Conservation (phyloP, 805 yeast genomes). For the Kodamaea hsintzibuensis region DNA sequence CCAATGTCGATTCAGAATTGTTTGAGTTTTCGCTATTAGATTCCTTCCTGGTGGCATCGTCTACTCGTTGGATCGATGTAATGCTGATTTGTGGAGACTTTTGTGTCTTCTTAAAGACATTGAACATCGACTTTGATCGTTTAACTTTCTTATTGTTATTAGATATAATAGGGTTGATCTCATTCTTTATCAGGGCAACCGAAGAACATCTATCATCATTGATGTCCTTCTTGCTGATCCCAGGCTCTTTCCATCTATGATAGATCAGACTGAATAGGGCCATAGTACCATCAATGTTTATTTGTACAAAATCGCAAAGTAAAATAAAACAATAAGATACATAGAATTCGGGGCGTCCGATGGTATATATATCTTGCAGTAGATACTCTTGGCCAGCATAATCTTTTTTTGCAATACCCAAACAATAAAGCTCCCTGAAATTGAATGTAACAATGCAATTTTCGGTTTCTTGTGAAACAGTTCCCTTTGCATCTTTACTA, state of each 20-base stretch:
- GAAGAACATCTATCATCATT: neutral
- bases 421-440: neutral
- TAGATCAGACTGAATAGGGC: slow-evolving; percentile 1
- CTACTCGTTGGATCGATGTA: neutral
- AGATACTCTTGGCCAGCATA: neutral
- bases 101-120: neutral
- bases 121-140: neutral
- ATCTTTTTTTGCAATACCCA: neutral
- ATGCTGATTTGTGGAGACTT: too few relatives aligned
- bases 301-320: neutral
- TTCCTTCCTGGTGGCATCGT: neutral
- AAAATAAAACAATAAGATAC: neutral
- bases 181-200: neutral
- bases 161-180: neutral
- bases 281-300: neutral
- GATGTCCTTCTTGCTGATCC: neutral
- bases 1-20: neutral
- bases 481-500: neutral
- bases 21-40: neutral
- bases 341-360: neutral
- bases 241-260: neutral
- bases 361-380: slow-evolving; percentile 3
- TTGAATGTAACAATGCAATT: neutral
- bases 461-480: neutral
- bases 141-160: neutral